Evolutionary conservation across 495 filamentous ascomycete genomes (phyloP).

Genomic region (Lasiosphaeria miniovina): DNA sequence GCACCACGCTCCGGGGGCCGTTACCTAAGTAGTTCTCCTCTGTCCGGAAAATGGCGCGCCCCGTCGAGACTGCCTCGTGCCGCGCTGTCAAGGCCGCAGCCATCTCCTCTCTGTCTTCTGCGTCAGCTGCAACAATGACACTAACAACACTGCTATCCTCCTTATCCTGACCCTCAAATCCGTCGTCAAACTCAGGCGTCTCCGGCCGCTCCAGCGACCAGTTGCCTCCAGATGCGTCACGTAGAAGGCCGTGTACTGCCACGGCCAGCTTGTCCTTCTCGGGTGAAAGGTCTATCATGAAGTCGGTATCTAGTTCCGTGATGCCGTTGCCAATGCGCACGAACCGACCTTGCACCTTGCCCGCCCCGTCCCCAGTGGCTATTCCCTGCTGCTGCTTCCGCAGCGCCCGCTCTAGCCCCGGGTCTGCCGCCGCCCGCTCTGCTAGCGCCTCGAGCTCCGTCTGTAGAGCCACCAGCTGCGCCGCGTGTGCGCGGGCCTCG

Average conservation of each 20-base stretch:
- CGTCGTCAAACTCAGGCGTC: background rate
- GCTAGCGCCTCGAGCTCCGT: too few species aligned
- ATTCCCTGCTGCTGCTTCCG: background rate
- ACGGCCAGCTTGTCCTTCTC: conserved; percentile 1
- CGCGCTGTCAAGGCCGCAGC: background rate
- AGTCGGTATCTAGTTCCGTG: background rate
- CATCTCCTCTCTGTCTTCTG: conserved; percentile 1
- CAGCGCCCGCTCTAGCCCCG: background rate
- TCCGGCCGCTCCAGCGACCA: background rate
- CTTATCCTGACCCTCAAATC: background rate
- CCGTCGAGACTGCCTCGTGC: background rate
- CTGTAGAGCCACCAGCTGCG: too few species aligned
- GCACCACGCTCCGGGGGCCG: background rate
- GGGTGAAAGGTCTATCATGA: background rate
- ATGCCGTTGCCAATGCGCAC: background rate
- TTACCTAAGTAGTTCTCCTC: conserved; percentile 6
- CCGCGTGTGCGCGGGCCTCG: too few species aligned
- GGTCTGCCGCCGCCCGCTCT: background rate
- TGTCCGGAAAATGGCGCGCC: conserved; percentile 12
- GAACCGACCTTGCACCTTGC: background rate
- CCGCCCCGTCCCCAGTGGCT: background rate
- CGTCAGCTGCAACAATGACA: background rate
- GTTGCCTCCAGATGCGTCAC: background rate
- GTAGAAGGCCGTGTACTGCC: conserved; percentile 1
- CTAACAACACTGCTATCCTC: background rate